Evolutionary conservation across 106 monocot genomes (phyloP).

Genomic region (Triglochin maritima): DNA sequence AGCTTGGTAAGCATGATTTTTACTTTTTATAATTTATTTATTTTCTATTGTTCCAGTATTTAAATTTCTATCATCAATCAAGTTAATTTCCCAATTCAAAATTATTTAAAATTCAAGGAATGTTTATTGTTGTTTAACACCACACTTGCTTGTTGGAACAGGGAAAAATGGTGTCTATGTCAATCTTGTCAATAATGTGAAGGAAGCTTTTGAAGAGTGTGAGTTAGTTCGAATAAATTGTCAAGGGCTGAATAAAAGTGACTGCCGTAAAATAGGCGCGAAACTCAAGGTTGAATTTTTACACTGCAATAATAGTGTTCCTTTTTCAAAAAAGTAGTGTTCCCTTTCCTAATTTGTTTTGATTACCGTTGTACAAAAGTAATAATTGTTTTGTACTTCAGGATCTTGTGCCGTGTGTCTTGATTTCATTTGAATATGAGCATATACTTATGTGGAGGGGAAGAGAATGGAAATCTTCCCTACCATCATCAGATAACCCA

Average conservation of each 20-base stretch:
- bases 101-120: too few relatives aligned
- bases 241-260: conserved; percentile 67
- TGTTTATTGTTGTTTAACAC: neutral
- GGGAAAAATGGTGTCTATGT: conserved; percentile 87
- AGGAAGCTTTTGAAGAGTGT: conserved; percentile 89
- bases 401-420: conserved; percentile 84
- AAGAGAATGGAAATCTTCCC: conserved; percentile 74
- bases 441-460: conserved; percentile 99
- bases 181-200: conserved; percentile 54
- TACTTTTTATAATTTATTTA: neutral
- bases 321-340: neutral
- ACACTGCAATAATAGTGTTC: neutral
- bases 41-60: neutral
- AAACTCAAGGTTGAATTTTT: conserved; percentile 66
- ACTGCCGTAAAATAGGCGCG: conserved; percentile 83
- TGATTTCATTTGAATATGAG: conserved; percentile 81
- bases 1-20: conserved; percentile 47
- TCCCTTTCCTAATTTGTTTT: too few relatives aligned
- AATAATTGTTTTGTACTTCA: conserved; percentile 17
- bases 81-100: too few relatives aligned
- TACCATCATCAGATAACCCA: conserved; percentile 25
- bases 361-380: neutral
- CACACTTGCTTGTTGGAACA: conserved; percentile 10
- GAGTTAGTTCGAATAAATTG: conserved; percentile 75
- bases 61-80: too few relatives aligned